Base-by-base conservation (phyloP, 768 basidiomycete species). In the Auricularia cornea region DNA sequence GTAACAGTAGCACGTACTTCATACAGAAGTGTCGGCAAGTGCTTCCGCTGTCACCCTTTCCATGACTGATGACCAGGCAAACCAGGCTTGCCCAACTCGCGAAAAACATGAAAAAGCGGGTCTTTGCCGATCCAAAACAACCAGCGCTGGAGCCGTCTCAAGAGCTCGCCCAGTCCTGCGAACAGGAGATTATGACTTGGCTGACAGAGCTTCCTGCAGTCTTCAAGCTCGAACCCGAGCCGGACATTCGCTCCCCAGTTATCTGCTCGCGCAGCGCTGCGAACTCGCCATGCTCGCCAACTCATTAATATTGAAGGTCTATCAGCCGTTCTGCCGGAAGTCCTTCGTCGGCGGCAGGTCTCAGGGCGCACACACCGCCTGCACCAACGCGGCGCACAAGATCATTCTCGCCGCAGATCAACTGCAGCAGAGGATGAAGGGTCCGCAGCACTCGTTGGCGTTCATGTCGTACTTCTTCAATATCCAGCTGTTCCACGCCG, bases 401-500 rank as follows among this genome's bases (percentile, higher is more conserved):
- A 81, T 90, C 63, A 66, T 77, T 51, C 70, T 84, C 52, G 78
- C 79, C 66, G 67, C 70, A 23, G 71, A 76, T 66, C 79, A 78
- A 76, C 75, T 75, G 51, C 71, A 74, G 41, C 54, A 51, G 11
- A 14, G 31, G 3, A 56, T 23, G 28, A 57, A 41, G 23, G 62
- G 56, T 6, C 23, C 61, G 32, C 65, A 59, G 41, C 63, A 29
- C 52, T 62, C 59, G 26, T 66, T 51, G 64, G 71, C 41, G 62
- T 70, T 44, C 12, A 80, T 80, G 62, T 82, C 83, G 66, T 84
- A 87, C 69, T 79, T 86, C 2, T 81, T 88, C 59, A 79, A 81
- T 18, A 80, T 85, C 64, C 76, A 83, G 16, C 72, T 92, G 23
- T 84, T 88, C 68, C 87, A 89, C 66, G 84, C 90, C 0, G 80